phyloP scores from a whole-genome alignment of 1,284 basidiomycete species.

The Ustilago lituana region DNA sequence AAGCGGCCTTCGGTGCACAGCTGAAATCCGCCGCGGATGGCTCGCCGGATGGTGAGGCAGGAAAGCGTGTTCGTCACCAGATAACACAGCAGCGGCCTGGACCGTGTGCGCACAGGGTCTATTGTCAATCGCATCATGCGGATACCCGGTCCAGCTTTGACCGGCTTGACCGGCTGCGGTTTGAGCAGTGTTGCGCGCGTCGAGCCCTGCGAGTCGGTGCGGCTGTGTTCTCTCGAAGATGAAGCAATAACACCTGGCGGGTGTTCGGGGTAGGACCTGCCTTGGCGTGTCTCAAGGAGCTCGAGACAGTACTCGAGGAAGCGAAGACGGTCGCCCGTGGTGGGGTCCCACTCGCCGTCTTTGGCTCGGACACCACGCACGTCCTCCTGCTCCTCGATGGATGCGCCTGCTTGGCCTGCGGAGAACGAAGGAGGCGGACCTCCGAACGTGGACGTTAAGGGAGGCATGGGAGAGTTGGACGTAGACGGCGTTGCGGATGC shows the following conservation, averaged over 20 bases:
- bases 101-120: conserved; percentile 57
- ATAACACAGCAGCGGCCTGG: conserved; percentile 49
- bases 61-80: conserved; percentile 36
- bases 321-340: conserved; percentile 38
- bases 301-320: conserved; percentile 58
- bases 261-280: conserved; percentile 45
- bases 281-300: conserved; percentile 61
- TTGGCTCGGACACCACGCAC: conserved; percentile 15
- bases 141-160: conserved; percentile 17
- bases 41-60: conserved; percentile 21
- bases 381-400: conserved; percentile 40
- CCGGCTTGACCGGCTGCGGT: conserved; percentile 1
- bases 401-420: neutral
- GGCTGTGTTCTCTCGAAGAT: neutral
- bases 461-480: conserved; percentile 35
- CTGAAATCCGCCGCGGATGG: conserved; percentile 43
- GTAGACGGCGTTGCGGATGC: conserved; percentile 26
- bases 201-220: conserved; percentile 2
- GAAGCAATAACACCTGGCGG: neutral
- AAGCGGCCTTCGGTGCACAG: conserved; percentile 38
- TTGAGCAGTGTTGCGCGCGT: conserved; percentile 5
- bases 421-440: conserved; percentile 9
- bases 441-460: conserved; percentile 9
- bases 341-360: conserved; percentile 49
- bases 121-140: conserved; percentile 63